Evolutionary conservation across 1,139 yeast genomes (phyloP).

Genomic region (Sugiyamaella paludigena): DNA sequence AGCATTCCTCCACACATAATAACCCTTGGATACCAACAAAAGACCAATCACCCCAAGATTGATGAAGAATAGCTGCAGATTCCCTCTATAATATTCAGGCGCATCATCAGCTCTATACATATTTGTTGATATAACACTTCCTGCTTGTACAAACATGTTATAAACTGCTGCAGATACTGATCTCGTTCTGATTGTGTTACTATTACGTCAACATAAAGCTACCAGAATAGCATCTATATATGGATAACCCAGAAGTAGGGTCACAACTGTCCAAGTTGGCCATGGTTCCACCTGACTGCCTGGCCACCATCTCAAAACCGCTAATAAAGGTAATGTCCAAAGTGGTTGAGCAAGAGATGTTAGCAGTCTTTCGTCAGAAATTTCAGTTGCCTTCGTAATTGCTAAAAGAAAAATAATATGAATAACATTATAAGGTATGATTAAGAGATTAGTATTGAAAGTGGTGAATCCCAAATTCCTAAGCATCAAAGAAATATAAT

Average conservation of each 20-base stretch:
- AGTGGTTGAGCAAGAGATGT: slow-evolving; percentile 36
- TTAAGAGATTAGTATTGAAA: slow-evolving; percentile 51
- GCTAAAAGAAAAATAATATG: slow-evolving; percentile 43
- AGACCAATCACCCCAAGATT: slow-evolving; percentile 30
- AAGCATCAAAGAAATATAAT: slow-evolving; percentile 52
- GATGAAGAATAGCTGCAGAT: slow-evolving; percentile 42
- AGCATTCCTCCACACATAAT: slow-evolving; percentile 47
- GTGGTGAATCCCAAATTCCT: slow-evolving; percentile 55
- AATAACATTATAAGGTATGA: slow-evolving; percentile 50
- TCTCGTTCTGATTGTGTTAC: slow-evolving; percentile 54
- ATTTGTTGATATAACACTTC: slow-evolving; percentile 47
- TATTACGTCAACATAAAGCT: slow-evolving; percentile 55
- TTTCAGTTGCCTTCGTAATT: slow-evolving; percentile 45
- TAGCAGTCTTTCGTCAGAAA: slow-evolving; percentile 46
- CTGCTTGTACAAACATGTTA: slow-evolving; percentile 56
- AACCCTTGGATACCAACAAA: slow-evolving; percentile 28
- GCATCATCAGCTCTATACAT: slow-evolving; percentile 52
- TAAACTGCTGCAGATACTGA: slow-evolving; percentile 56
- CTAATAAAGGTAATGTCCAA: slow-evolving; percentile 39
- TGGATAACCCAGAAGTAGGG: slow-evolving; percentile 47
- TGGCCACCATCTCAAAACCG: slow-evolving; percentile 49
- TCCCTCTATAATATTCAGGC: slow-evolving; percentile 54
- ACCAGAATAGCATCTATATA: slow-evolving; percentile 56
- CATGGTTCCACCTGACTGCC: slow-evolving; percentile 48
- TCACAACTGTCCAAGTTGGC: slow-evolving; percentile 52